phyloP scores from a whole-genome alignment of 169 alveolate genomes.

The Perkinsus chesapeaki region DNA sequence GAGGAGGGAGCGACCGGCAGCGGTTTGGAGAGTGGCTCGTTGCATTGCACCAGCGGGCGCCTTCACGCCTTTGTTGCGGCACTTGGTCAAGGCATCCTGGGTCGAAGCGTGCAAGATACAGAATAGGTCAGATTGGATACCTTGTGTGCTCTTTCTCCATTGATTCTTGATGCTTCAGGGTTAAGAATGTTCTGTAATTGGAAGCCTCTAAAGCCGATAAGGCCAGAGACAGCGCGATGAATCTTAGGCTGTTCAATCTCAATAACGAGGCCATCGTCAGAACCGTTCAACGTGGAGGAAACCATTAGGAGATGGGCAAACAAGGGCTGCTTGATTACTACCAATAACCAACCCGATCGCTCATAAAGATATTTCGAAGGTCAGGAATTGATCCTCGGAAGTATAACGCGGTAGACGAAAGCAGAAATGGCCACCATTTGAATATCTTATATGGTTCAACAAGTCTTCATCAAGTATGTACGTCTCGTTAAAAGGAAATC shows the following conservation, averaged over 20 bases:
- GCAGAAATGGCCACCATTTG: not conserved
- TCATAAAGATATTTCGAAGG: not conserved
- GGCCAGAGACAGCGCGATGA: not conserved
- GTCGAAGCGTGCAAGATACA: not conserved
- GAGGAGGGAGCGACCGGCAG: not conserved
- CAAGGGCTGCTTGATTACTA: not conserved
- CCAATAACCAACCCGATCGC: not conserved
- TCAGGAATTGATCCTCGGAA: not conserved
- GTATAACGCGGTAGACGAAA: not conserved
- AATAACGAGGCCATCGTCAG: not conserved
- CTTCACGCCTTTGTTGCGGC: not conserved
- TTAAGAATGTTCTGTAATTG: not conserved
- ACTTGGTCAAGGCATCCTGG: not conserved
- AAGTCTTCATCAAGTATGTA: not conserved
- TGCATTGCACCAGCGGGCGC: conserved; percentile 1
- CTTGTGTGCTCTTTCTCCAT: not conserved
- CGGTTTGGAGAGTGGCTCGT: not conserved
- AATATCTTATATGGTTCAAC: not conserved
- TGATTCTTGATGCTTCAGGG: not conserved
- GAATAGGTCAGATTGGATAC: not conserved
- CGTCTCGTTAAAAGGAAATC: not conserved
- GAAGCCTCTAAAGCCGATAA: not conserved
- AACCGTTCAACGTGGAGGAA: not conserved
- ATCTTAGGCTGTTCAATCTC: not conserved
- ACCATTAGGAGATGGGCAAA: not conserved